Conservation (phyloP, 2,329 filamentous ascomycete species). For the Periconia digitata region DNA sequence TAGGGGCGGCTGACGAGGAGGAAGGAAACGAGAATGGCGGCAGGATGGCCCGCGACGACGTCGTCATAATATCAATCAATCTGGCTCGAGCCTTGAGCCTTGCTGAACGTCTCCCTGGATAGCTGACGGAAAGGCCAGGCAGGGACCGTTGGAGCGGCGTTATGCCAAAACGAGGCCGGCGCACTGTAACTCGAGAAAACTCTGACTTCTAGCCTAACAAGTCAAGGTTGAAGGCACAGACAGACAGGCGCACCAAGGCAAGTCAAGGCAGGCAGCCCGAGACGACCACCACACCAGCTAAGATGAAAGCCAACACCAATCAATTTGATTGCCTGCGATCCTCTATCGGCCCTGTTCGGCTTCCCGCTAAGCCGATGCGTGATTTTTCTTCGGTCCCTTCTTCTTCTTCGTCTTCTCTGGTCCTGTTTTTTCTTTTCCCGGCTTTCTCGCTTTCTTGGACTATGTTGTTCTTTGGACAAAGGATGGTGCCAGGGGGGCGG, state of each 20-base stretch:
- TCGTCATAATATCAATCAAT: conserved; percentile 24
- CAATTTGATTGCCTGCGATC: no score
- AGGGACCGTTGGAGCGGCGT: conserved; percentile 24
- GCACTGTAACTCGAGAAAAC: conserved; percentile 33
- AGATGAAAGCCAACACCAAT: no score
- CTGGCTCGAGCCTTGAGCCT: not conserved
- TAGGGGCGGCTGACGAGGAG: not conserved
- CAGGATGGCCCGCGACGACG: not conserved
- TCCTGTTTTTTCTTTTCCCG: not conserved
- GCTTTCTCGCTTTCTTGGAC: no score
- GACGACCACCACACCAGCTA: not conserved
- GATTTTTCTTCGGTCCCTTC: no score
- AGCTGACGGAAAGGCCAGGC: conserved; percentile 11
- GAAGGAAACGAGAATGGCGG: conserved; percentile 8
- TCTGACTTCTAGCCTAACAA: conserved; percentile 36
- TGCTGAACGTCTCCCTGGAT: no score
- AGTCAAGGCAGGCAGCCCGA: conserved; percentile 3
- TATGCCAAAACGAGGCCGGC: conserved; percentile 34
- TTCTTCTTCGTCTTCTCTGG: not conserved
- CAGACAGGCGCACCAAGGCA: no score
- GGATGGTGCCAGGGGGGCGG: not conserved
- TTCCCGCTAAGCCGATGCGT: no score
- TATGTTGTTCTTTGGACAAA: no score
- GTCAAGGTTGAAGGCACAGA: no score
- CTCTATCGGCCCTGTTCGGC: no score